phyloP scores from a whole-genome alignment of 2,329 filamentous ascomycete genomes.

The Lasiodiplodia gonubiensis region DNA sequence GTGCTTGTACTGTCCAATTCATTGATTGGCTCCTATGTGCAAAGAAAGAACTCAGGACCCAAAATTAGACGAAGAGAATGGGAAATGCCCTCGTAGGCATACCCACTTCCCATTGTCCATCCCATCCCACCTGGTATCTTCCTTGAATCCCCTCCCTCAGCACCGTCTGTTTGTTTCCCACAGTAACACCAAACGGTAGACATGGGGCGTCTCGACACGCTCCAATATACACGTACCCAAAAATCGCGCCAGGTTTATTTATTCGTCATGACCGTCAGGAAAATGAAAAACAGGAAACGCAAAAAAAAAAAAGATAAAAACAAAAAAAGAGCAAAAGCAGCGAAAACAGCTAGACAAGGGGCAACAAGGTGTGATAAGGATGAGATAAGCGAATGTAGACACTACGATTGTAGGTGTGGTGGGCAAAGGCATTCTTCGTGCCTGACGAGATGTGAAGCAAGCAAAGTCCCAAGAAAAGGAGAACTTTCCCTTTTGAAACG shows the following conservation, averaged over 20 bases:
- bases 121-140: slow-evolving; percentile 5
- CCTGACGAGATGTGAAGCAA: slow-evolving; percentile 16
- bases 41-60: slow-evolving; percentile 17
- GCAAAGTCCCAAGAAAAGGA: slow-evolving; percentile 4
- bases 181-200: slow-evolving; percentile 22
- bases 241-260: slow-evolving; percentile 23
- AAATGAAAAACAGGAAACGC: slow-evolving; percentile 3
- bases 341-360: slow-evolving; percentile 1
- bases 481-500: slow-evolving; percentile 16
- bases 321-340: neutral
- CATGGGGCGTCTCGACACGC: neutral
- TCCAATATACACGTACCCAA: slow-evolving; percentile 20
- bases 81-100: neutral
- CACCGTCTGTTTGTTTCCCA: slow-evolving; percentile 23
- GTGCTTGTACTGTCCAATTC: slow-evolving; percentile 16
- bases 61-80: neutral
- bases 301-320: neutral
- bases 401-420: slow-evolving; percentile 25
- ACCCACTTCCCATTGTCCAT: slow-evolving; percentile 2
- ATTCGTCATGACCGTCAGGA: slow-evolving; percentile 24
- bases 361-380: neutral
- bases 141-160: slow-evolving; percentile 4
- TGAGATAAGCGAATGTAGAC: slow-evolving; percentile 25
- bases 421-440: slow-evolving; percentile 18
- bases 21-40: slow-evolving; percentile 24